Base-by-base conservation (phyloP, 352 stramenopile species). In the Globisporangium mamillatum region DNA sequence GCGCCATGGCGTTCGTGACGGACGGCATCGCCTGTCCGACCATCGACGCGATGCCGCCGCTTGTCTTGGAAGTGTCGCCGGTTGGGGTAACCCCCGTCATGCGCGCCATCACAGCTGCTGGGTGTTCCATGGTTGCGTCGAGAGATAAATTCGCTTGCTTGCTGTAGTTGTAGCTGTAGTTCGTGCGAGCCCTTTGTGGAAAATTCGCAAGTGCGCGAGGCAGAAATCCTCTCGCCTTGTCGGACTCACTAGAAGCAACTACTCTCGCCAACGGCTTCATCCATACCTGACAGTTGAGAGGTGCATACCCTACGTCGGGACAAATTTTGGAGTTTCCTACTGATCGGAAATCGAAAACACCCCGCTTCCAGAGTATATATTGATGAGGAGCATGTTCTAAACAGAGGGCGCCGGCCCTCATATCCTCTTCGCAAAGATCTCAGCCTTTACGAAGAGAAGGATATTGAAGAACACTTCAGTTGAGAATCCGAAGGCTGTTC, bases 61-160 rank as follows among this genome's bases (percentile, higher is more conserved):
- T 50, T 44, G 63, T 71, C 32, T 71, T 60, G 63, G 61, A 66
- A 5, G 57, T 14, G 3, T 66, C 72, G 48, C 66, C 64, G 5
- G 71, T 64, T n/a, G 73, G 67, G 0, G 67, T 62, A 18, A 67
- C 52, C 14, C 72, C 72, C 56, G 72, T 78, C 57, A 78, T 68
- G 5, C 72, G 69, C 24, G 72, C 69, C 32, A 73, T 73, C 5
- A 75, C 66, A 22, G 58, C 69, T 25, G 64, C 60, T n/a, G 71
- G 74, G 29, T 73, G 70, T 54, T 78, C 75, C 75, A 81, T 79
- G 24, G 22, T 68, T 3, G 59, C 70, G 38, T 46, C 16, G 38
- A 46, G 38, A 46, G 36, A 44, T 9, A 44, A 10, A 16, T 44
- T 44, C 24, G 25, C 66, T 62, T 68, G 38, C 59, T 48, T 57